Conservation (phyloP, 768 basidiomycete species). For the Trametes cingulata region DNA sequence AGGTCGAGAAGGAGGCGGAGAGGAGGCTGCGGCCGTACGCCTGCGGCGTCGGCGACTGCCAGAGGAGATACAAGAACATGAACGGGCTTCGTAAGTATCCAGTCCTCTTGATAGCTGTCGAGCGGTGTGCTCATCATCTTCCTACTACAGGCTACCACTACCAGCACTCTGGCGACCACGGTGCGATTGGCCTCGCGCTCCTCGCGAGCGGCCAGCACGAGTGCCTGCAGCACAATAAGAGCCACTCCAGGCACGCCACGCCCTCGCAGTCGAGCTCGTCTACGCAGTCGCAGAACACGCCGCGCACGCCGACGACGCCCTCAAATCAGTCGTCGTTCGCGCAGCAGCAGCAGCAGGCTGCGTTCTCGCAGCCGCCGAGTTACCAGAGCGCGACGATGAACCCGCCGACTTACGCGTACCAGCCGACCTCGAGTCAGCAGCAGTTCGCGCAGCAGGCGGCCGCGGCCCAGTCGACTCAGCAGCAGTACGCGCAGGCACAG, state of each 20-base stretch:
- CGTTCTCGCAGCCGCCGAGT: conserved; percentile 15
- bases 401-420: conserved; percentile 18
- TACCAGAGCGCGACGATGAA: conserved; percentile 10
- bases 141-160: conserved; percentile 73
- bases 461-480: neutral
- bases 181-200: conserved; percentile 81
- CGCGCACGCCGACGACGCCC: conserved; percentile 14
- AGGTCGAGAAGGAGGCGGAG: conserved; percentile 85
- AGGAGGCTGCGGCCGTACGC: conserved; percentile 80
- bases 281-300: conserved; percentile 4
- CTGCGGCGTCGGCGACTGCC: conserved; percentile 85
- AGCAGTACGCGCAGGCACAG: neutral
- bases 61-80: conserved; percentile 97
- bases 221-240: conserved; percentile 40
- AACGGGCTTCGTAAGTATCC: conserved; percentile 70
- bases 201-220: conserved; percentile 76
- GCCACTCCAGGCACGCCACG: conserved; percentile 27
- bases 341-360: conserved; percentile 15
- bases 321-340: conserved; percentile 9
- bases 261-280: conserved; percentile 21
- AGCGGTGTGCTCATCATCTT: conserved; percentile 12
- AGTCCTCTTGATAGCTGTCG: neutral
- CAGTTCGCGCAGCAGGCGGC: conserved; percentile 8
- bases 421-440: conserved; percentile 7
- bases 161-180: conserved; percentile 95